Evolutionary conservation across 495 filamentous ascomycete species (phyloP).

Genomic region (Oidiodendron maius): DNA sequence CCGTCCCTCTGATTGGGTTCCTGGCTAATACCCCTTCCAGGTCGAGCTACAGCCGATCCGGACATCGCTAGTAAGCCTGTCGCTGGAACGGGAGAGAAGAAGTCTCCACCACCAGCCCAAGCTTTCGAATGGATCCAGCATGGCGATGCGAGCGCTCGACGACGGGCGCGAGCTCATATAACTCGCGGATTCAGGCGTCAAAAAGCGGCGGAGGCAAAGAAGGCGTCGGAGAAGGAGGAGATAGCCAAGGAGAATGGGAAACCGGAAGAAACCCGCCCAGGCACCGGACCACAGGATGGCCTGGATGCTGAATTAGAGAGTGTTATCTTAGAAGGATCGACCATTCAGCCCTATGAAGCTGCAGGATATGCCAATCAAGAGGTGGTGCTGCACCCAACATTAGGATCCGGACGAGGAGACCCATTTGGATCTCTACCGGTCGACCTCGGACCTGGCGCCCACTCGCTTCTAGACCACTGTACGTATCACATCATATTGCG

Average conservation of each 20-base stretch:
- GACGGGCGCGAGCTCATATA: constrained; percentile 9
- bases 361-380: neutral
- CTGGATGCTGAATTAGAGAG: neutral
- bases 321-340: neutral
- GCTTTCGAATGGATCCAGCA: constrained; percentile 11
- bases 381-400: neutral
- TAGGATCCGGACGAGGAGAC: neutral
- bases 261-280: neutral
- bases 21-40: neutral
- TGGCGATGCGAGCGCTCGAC: constrained; percentile 1
- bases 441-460: neutral
- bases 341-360: neutral
- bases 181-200: constrained; percentile 9
- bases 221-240: neutral
- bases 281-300: neutral
- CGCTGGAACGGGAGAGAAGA: neutral
- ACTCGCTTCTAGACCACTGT: constrained; percentile 11
- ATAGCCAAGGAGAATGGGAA: neutral
- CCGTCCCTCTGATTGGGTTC: neutral
- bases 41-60: no score
- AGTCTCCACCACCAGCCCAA: neutral
- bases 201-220: constrained; percentile 4
- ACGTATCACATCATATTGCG: no score
- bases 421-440: constrained; percentile 8
- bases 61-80: no score